Evolutionary conservation across 495 filamentous ascomycete genomes (phyloP).

Genomic region (Cryomyces antarcticus): DNA sequence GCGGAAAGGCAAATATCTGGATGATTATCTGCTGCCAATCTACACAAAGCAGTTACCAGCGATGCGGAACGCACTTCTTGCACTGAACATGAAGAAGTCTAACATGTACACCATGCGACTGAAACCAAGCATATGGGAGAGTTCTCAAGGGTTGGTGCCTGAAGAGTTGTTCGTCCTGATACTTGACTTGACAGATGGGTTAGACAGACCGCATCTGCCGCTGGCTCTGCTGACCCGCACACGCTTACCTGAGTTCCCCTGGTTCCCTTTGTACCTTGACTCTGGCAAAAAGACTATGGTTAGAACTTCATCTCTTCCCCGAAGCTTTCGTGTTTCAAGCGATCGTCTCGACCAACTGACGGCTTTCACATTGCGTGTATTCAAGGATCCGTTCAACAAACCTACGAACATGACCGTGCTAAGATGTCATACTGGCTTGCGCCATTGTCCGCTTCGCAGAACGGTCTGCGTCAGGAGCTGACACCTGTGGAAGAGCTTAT

Average conservation of each 20-base stretch:
- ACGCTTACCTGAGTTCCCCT: constrained; percentile 39
- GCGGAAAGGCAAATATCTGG: constrained; percentile 41
- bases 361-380: constrained; percentile 52
- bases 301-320: constrained; percentile 19
- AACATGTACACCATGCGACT: constrained; percentile 53
- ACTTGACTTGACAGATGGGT: constrained; percentile 35
- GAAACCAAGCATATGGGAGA: constrained; percentile 65
- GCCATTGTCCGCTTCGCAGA: constrained; percentile 22
- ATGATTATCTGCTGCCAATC: constrained; percentile 51
- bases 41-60: constrained; percentile 54
- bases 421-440: constrained; percentile 75
- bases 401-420: constrained; percentile 38
- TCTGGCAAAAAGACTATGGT: constrained; percentile 37
- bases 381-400: constrained; percentile 83
- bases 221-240: constrained; percentile 55
- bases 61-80: constrained; percentile 83
- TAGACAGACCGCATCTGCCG: constrained; percentile 40
- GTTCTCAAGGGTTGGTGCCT: constrained; percentile 28
- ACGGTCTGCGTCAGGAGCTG: constrained; percentile 2
- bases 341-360: constrained; percentile 32
- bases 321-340: constrained; percentile 20
- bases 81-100: constrained; percentile 55
- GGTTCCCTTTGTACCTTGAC: constrained; percentile 51
- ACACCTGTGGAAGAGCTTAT: neutral
- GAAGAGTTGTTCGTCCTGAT: constrained; percentile 40